Evolutionary conservation across 2,329 filamentous ascomycete species (phyloP), one percentile per base, ranked within the genome.

Genomic region (Septoria petroselini): DNA sequence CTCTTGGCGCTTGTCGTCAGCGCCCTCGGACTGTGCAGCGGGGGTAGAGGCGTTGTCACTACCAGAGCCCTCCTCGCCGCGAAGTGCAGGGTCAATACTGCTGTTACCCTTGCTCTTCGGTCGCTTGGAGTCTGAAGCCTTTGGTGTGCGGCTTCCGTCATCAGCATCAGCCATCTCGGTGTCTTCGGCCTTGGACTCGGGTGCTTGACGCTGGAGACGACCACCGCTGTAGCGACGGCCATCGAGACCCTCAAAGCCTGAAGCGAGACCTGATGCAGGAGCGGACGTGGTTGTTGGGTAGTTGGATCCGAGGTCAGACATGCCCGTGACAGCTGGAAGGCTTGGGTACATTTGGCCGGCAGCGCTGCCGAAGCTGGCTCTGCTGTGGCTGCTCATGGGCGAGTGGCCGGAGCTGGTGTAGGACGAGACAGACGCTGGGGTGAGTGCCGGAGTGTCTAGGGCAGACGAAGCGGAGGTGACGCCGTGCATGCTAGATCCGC

Each of bases 341-440:
- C 76, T 87, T 14, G 88, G 88, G 69, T 93, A 93, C 71, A 87
- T 80, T 62, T 80, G 80, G 37, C 74, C 74, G 18, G 76, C 78
- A 47, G 55, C 60, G 53, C 63, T 65, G 52, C 65, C 61, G 66
- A 89, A 77, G 65, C 78, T 84, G 51, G 75, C 73, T 44, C 68
- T 66, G 31, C 76, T 74, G 47, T 84, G 79, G 39, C 80, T 81
- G n/a, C 85, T 88, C 21, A 84, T 82, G 58, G 86, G 86, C 5
- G 86, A 91, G 66, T 90, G 85, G 40, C 84, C 83, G 8, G 86
- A 88, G 58, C 65, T 68, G 31, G 82, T 83, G 71, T 90, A 90
- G 0, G 86, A 90, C 65, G 88, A 77, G 48, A 82, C 79, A 67
- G 83, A 88, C 0, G 86, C 84, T 6, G 86, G 87, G 2, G 86